Percentiles rank a stretch among this genome's conserved stretches.
These are phyloP conservation scores for Solanum aculeatissimum DNA, from an alignment of 305 asterid genomes.

Conservation along the genomic window DNA sequence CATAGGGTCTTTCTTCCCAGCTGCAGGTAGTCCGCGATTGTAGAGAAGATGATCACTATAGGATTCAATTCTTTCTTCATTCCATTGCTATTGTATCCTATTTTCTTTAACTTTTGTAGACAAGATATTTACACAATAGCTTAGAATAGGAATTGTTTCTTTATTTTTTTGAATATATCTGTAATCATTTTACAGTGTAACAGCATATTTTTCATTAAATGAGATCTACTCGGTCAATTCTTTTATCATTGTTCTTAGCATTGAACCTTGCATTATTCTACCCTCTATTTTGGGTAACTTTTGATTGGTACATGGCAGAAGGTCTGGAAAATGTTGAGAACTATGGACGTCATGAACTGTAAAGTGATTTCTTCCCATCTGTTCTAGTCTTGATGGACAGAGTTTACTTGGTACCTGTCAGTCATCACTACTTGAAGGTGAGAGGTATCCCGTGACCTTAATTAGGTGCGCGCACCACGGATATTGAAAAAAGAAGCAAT, in stretches of 20 bases:
- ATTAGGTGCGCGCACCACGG: too few species aligned
- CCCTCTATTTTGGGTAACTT: neutral
- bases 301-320: neutral
- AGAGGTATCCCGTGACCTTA: neutral
- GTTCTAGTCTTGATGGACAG: neutral
- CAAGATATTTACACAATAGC: neutral
- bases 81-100: neutral
- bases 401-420: neutral
- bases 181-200: slow-evolving; percentile 4
- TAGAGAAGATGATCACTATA: neutral
- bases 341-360: neutral
- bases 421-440: neutral
- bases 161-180: slow-evolving; percentile 1
- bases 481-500: too few species aligned
- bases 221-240: neutral
- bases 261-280: neutral
- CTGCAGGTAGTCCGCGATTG: neutral
- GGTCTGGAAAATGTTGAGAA: neutral
- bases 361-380: neutral
- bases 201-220: neutral
- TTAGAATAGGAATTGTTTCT: neutral
- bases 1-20: neutral
- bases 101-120: neutral
- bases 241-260: neutral
- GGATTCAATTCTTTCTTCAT: neutral